A percentile compares a stretch with the other conserved stretches of the same genome.
phyloP scores from a whole-genome alignment of 2,329 filamentous ascomycete genomes.

The Exophiala alcalophila region DNA sequence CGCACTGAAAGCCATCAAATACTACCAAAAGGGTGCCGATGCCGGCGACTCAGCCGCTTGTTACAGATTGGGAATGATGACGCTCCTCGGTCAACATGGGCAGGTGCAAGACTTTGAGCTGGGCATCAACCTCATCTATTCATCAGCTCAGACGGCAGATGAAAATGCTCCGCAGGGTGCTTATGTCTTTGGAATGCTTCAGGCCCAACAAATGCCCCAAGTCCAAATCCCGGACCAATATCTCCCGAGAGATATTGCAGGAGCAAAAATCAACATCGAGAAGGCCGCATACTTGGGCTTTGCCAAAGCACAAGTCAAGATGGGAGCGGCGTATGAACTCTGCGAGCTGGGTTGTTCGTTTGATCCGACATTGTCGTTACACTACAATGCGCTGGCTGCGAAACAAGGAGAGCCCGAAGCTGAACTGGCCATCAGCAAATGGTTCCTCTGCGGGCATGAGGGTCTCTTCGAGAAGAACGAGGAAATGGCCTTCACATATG shows the following conservation, averaged over 20 bases:
- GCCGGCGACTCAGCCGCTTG: conserved; percentile 83
- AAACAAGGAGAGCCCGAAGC: conserved; percentile 91
- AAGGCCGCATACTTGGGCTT: conserved; percentile 96
- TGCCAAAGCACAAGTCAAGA: conserved; percentile 92
- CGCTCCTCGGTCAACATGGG: conserved; percentile 86
- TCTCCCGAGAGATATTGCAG: conserved; percentile 67
- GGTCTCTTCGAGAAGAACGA: conserved; percentile 93
- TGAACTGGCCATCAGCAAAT: conserved; percentile 94
- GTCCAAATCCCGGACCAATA: conserved; percentile 72
- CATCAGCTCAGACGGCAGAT: conserved; percentile 81
- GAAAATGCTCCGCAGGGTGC: conserved; percentile 96
- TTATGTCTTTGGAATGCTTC: conserved; percentile 92
- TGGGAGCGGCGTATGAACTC: conserved; percentile 93
- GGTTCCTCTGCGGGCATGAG: conserved; percentile 96
- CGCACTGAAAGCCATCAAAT: conserved; percentile 80
- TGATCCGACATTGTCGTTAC: conserved; percentile 83
- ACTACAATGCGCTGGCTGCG: conserved; percentile 92
- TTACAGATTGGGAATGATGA: conserved; percentile 95
- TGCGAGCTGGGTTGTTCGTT: conserved; percentile 94
- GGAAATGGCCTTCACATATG: conserved; percentile 86
- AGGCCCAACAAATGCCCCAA: conserved; percentile 86
- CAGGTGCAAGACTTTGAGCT: conserved; percentile 75
- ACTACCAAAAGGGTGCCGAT: conserved; percentile 80
- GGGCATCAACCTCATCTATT: conserved; percentile 78
- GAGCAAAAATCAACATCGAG: conserved; percentile 83